These are phyloP conservation scores for Bauhinia variegata DNA, from an alignment of 306 rosid genomes.

Conservation along the genomic window DNA sequence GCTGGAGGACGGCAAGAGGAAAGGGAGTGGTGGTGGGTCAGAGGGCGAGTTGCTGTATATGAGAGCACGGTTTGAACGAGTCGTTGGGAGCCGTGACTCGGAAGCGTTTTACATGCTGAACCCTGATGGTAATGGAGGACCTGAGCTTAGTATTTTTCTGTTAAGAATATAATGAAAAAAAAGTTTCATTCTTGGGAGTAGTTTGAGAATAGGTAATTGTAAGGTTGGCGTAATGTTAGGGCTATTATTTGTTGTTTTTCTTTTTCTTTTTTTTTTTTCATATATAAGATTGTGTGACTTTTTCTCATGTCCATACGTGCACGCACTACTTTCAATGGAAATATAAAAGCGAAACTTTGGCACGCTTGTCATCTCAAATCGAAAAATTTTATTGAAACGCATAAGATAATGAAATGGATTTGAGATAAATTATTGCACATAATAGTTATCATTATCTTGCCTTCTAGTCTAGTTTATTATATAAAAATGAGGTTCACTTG, in stretches of 20 bases:
- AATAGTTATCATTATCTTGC: too few species aligned
- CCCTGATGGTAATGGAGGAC: slow-evolving; percentile 87
- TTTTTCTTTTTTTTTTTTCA: slow-evolving; percentile 5
- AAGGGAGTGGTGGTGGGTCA: slow-evolving; percentile 35
- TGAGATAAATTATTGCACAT: too few species aligned
- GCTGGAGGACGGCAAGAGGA: slow-evolving; percentile 47
- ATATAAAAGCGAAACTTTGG: too few species aligned
- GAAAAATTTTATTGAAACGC: too few species aligned
- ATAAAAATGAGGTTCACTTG: too few species aligned
- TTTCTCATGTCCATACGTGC: too few species aligned
- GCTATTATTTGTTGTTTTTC: neutral
- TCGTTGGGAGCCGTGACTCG: slow-evolving; percentile 94
- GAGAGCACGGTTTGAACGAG: slow-evolving; percentile 94
- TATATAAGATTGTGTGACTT: too few species aligned
- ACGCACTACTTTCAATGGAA: too few species aligned
- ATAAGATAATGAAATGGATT: too few species aligned
- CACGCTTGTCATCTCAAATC: too few species aligned
- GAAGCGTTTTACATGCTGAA: slow-evolving; percentile 96
- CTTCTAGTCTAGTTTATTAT: too few species aligned
- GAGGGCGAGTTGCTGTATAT: slow-evolving; percentile 91
- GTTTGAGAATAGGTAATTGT: slow-evolving; percentile 19
- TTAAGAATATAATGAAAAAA: slow-evolving; percentile 58
- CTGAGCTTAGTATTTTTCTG: slow-evolving; percentile 90
- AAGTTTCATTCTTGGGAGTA: slow-evolving; percentile 18
- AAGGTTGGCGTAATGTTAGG: slow-evolving; percentile 28